phyloP scores from a whole-genome alignment of 176 grass and related monocot species.

The Eleusine coracana region DNA sequence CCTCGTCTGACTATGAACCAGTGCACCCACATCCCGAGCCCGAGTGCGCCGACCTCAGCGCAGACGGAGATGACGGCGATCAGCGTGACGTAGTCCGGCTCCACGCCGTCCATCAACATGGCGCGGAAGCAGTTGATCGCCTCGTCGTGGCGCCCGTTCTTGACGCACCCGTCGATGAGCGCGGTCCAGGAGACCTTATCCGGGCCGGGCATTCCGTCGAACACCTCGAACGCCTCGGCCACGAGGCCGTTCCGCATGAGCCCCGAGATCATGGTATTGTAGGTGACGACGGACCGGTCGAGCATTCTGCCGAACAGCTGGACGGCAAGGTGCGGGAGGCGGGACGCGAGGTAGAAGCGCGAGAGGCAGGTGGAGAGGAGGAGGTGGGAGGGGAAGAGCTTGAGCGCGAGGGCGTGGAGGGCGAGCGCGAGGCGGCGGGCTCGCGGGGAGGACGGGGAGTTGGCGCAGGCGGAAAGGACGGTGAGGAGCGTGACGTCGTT shows the following conservation, averaged over 20 bases:
- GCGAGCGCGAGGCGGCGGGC: constrained; percentile 40
- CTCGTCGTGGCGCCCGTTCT: constrained; percentile 62
- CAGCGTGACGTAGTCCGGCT: constrained; percentile 63
- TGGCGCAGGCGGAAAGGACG: constrained; percentile 58
- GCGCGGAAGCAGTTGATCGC: constrained; percentile 55
- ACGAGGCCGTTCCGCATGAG: constrained; percentile 61
- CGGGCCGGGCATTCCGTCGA: constrained; percentile 49
- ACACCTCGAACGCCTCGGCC: constrained; percentile 47
- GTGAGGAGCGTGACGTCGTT: constrained; percentile 66
- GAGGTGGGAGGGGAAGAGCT: constrained; percentile 62
- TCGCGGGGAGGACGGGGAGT: constrained; percentile 40
- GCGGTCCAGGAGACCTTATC: constrained; percentile 78
- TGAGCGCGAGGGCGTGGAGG: constrained; percentile 50
- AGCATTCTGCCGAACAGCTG: constrained; percentile 65
- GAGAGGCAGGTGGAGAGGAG: constrained; percentile 69
- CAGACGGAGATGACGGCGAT: constrained; percentile 54
- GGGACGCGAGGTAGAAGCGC: constrained; percentile 56
- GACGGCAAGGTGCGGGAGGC: constrained; percentile 48
- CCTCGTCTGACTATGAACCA: constrained; percentile 24
- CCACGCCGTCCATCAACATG: constrained; percentile 48
- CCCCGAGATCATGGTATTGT: constrained; percentile 68
- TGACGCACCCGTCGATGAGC: constrained; percentile 61
- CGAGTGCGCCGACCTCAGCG: constrained; percentile 54
- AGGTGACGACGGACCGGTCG: constrained; percentile 52
- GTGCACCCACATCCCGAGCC: constrained; percentile 70